phyloP scores from a whole-genome alignment of 345 rosid species.

The Syzygium aromaticum region DNA sequence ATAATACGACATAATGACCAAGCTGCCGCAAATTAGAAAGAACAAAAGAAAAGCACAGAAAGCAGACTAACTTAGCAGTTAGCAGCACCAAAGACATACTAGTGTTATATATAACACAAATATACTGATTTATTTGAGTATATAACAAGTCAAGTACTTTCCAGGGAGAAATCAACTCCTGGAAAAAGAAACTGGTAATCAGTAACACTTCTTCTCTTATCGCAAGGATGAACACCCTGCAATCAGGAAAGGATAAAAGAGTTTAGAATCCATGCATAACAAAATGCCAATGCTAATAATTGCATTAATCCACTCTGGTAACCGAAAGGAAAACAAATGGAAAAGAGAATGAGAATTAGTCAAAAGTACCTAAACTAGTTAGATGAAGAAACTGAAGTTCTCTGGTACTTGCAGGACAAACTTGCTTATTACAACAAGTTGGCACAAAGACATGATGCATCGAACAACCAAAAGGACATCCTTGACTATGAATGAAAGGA shows the following conservation, averaged over 20 bases:
- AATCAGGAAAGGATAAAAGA: neutral
- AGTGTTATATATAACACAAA: neutral
- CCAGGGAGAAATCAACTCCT: conserved; percentile 89
- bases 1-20: neutral
- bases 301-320: neutral
- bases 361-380: neutral
- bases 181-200: conserved; percentile 87
- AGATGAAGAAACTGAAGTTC: neutral
- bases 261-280: neutral
- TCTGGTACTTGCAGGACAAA: neutral
- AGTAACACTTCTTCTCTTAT: conserved; percentile 60
- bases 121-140: neutral
- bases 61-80: neutral
- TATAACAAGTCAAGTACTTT: conserved; percentile 28
- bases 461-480: neutral
- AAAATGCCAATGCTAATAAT: neutral
- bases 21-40: neutral
- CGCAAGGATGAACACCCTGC: conserved; percentile 96
- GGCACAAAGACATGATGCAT: neutral
- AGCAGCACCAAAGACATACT: neutral
- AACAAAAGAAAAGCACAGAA: neutral
- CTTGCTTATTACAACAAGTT: neutral
- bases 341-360: neutral
- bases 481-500: too few species aligned
- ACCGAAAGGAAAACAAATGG: neutral